These are phyloP conservation scores for Alectoria sarmentosa DNA, from an alignment of 495 filamentous ascomycete species.

Conservation along the genomic window DNA sequence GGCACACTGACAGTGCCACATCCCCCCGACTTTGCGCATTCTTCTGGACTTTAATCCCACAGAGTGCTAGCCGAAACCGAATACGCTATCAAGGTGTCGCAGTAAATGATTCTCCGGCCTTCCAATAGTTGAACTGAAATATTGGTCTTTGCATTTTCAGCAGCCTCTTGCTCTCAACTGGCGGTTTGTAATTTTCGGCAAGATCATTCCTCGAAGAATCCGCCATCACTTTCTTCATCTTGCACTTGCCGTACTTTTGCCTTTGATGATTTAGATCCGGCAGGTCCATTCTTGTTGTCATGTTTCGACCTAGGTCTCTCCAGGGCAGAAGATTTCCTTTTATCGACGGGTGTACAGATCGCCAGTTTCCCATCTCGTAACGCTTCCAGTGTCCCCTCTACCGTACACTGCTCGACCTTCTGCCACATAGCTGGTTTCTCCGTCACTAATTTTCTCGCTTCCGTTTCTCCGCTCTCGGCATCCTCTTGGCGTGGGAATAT, in stretches of 20 bases:
- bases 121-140: no score
- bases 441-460: slow-evolving; percentile 21
- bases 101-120: neutral
- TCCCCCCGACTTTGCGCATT: neutral
- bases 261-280: neutral
- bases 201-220: slow-evolving; percentile 42
- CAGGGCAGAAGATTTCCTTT: slow-evolving; percentile 10
- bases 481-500: slow-evolving; percentile 47
- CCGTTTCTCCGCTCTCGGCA: slow-evolving; percentile 14
- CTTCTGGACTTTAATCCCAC: no score
- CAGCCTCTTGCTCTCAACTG: neutral
- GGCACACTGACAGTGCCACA: neutral
- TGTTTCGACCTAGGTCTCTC: slow-evolving; percentile 20
- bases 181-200: neutral
- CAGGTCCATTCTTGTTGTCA: neutral
- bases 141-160: neutral
- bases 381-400: slow-evolving; percentile 54
- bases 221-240: slow-evolving; percentile 49
- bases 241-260: slow-evolving; percentile 25
- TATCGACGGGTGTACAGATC: slow-evolving; percentile 21
- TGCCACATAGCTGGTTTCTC: slow-evolving; percentile 59
- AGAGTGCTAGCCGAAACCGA: no score
- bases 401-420: slow-evolving; percentile 59
- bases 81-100: neutral
- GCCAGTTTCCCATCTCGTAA: slow-evolving; percentile 45